Percentiles rank a stretch among this genome's conserved stretches.
phyloP scores from a whole-genome alignment of 225 moss, liverwort and hornwort genomes.

The Asterella californica region DNA sequence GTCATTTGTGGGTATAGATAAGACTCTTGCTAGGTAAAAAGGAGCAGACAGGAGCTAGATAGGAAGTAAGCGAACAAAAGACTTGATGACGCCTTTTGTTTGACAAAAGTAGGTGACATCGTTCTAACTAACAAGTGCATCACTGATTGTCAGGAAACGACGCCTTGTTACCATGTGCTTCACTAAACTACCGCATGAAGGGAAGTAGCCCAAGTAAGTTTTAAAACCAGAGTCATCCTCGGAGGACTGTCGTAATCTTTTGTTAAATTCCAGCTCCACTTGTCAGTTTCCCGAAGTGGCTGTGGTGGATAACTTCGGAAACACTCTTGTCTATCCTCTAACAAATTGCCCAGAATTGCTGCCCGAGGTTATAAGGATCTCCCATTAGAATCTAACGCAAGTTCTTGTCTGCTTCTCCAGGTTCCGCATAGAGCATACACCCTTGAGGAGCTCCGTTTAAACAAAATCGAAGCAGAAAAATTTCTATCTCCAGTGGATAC shows the following conservation, averaged over 20 bases:
- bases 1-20: background rate
- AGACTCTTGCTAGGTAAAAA: background rate
- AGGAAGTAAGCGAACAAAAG: background rate
- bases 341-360: background rate
- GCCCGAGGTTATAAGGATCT: background rate
- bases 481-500: conserved; percentile 74
- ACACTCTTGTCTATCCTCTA: background rate
- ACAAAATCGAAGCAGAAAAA: conserved; percentile 80
- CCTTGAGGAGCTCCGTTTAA: conserved; percentile 77
- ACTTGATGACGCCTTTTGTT: background rate
- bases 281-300: background rate
- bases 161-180: conserved; percentile 3
- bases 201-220: conserved; percentile 13
- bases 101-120: background rate
- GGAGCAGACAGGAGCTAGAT: background rate
- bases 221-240: background rate
- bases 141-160: conserved; percentile 24
- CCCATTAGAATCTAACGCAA: conserved; percentile 1
- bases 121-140: conserved; percentile 14
- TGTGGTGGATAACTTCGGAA: background rate
- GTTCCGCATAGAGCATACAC: conserved; percentile 76
- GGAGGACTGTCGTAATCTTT: background rate
- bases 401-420: conserved; percentile 21
- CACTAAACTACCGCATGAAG: conserved; percentile 12
- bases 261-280: conserved; percentile 1